Evolutionary conservation across 768 basidiomycete genomes (phyloP).

Genomic region (Macrolepiota dolichaula): DNA sequence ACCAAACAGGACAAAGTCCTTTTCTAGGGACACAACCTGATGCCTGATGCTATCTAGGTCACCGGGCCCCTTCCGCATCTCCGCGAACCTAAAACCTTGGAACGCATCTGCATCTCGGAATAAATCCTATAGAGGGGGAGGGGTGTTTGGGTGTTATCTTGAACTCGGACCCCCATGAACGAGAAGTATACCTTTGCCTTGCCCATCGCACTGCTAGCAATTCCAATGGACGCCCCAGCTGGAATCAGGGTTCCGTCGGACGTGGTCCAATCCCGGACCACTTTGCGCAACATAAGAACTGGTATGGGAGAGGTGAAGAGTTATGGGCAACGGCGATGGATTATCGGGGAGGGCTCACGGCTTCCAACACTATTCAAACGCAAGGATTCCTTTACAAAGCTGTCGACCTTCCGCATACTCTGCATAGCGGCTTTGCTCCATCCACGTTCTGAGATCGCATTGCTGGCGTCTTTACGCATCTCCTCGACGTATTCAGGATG

Average conservation of each 20-base stretch:
- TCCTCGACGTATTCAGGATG: conserved; percentile 18
- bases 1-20: conserved; percentile 26
- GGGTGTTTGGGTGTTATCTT: background rate
- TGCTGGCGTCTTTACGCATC: conserved; percentile 40
- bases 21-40: conserved; percentile 23
- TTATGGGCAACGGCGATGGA: background rate
- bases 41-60: conserved; percentile 19
- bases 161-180: background rate
- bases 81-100: conserved; percentile 35
- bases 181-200: conserved; percentile 6
- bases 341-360: background rate
- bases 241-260: conserved; percentile 36
- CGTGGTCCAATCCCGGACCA: conserved; percentile 33
- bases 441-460: conserved; percentile 26
- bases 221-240: conserved; percentile 25
- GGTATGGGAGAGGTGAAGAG: background rate
- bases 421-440: conserved; percentile 31
- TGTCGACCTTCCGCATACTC: conserved; percentile 40
- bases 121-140: background rate
- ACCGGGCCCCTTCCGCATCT: conserved; percentile 20
- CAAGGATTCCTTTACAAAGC: conserved; percentile 39
- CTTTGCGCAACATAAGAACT: conserved; percentile 20
- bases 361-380: background rate
- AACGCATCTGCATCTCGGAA: conserved; percentile 30
- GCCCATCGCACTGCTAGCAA: conserved; percentile 23